Base-by-base conservation (phyloP, 2,329 filamentous ascomycete genomes). In the Eutypa lata region DNA sequence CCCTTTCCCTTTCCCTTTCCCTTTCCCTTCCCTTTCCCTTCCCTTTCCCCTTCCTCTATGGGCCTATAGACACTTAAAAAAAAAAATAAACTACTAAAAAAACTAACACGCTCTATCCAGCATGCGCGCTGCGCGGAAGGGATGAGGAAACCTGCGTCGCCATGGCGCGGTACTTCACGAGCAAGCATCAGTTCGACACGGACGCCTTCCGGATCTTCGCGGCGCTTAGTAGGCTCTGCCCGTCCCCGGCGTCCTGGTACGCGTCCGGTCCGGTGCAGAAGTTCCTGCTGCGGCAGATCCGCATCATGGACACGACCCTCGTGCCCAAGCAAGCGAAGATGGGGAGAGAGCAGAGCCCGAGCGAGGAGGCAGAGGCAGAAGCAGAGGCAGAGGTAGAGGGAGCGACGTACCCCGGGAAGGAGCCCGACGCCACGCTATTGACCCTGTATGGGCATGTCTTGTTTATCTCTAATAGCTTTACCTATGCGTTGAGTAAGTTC, bases 381-480 rank as follows among this genome's bases (percentile, higher is more conserved):
- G n/a, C n/a, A n/a, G 62, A 68, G 43, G 66, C 60, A 57, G 45
- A 55, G n/a, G 22, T 65, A 72, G 3, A 71, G n/a, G n/a, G n/a
- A n/a, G n/a, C 70, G 44, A 61, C 68, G 5, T 68, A 72, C 47
- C 64, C 70, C 13, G 71, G 73, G 19, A 71, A 74, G 19, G 74
- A 81, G 14, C 78, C 95, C 56, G 92, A 97, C 67, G 82, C 91
- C 7, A 88, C 87, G 24, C 78, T 97, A 10, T 80, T 99, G 13
- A 88, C 92, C 68, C 80, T 96, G 1, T 97, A 97, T 66, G 94
- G 90, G 0, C 90, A 97, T 66, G 91, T 97, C 55, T 78, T 97
- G 5, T 91, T 91, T 62, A 87, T 87, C 0, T 91, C 90, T 2
- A 90, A 87, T 48, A 91, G 87, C 60, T 96, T 94, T 71, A 84